Evolutionary conservation across 441 rosid species (phyloP), one percentile per base, ranked within the genome.

Genomic region (Breynia disticha): DNA sequence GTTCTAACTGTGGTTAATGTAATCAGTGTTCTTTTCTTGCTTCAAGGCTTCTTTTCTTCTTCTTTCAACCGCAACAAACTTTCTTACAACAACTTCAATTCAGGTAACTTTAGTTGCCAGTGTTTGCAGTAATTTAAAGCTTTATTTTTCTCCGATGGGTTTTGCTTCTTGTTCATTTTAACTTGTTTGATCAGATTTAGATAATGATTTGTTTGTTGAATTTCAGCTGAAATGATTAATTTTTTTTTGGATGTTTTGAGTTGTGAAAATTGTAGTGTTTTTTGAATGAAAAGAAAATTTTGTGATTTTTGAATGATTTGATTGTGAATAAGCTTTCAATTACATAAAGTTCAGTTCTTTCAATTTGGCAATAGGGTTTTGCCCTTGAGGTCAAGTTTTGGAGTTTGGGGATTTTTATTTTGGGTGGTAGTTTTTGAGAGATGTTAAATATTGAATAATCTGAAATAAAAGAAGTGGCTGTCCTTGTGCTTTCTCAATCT

Each of bases 1-100:
- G 59, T 73, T 22, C 54, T 87, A 50, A 78, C 86, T 15, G 24
- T 76, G 37, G 28, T 90, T 63, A 90, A 90, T 32, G 43, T 86
- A 17, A 8, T 80, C 68, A 64, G 65, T 47, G 80, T 61, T 61
- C 80, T 90, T 50, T 61, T 79, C 67, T 64, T 83, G 71, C 90
- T 90, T 41, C 96, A 68, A 12, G 72, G 78, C 17, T 75, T 69
- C 57, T 65, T 80, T 66, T 74, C 71, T 37, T 68, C 79, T 39
- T 56, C 77, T 46, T 59, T 72, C 46, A 48, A 72, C 38, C 82
- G 70, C 42, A 60, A 60, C 51, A 48, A 32, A 3, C 54, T 50
- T 62, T 78, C 81, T 59, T 67, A 78, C 39, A 63, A 55, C 55
- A 71, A 66, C 16, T 62, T 72, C 69, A 57, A 16, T 67, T 50